Evolutionary conservation across 2,329 filamentous ascomycete species (phyloP).

Genomic region (Incumbomyces lentus): DNA sequence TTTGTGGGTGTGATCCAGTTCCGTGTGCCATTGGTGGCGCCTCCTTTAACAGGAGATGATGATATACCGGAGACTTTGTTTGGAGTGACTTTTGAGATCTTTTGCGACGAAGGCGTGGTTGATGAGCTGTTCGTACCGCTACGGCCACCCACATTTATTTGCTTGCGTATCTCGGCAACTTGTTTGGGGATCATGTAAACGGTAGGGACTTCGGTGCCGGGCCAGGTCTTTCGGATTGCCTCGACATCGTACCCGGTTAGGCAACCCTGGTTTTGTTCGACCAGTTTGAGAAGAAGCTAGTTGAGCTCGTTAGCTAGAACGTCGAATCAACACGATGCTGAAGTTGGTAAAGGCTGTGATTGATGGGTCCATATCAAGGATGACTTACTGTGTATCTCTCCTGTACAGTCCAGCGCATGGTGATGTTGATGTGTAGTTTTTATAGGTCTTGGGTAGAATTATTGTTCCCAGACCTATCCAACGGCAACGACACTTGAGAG

Average conservation of each 20-base stretch:
- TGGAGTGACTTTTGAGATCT: neutral
- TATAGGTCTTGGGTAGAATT: neutral
- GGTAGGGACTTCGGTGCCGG: neutral
- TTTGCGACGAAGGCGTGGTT: neutral
- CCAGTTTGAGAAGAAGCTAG: conserved; percentile 4
- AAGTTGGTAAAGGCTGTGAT: too few relatives aligned
- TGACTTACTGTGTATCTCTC: conserved; percentile 3
- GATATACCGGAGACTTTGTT: neutral
- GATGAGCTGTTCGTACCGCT: neutral
- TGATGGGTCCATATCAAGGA: neutral
- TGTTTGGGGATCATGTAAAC: neutral
- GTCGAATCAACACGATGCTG: too few relatives aligned
- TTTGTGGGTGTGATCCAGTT: neutral
- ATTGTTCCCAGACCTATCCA: too few relatives aligned
- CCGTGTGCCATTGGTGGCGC: neutral
- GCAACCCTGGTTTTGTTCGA: neutral
- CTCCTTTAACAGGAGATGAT: neutral
- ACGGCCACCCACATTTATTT: neutral
- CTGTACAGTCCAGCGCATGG: neutral
- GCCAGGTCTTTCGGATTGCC: neutral
- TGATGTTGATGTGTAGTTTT: neutral
- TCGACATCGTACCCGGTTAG: neutral
- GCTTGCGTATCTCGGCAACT: neutral
- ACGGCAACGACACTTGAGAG: too few relatives aligned
- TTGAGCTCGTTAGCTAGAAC: too few relatives aligned